Evolutionary conservation across 1,139 yeast species (phyloP).

Genomic region (Candida smagusa): DNA sequence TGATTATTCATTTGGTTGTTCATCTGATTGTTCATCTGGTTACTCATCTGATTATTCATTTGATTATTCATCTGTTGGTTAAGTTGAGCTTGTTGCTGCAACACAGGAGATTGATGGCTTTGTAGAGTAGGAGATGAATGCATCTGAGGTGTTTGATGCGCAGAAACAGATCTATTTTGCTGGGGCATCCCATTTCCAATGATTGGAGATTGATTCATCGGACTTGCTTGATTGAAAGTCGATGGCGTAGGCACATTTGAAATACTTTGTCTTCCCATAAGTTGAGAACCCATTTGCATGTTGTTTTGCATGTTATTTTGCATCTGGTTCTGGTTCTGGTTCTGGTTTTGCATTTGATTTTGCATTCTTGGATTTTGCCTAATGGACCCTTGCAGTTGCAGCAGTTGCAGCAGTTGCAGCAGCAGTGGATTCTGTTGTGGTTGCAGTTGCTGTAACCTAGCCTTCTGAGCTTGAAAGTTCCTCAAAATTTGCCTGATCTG

Average conservation of each 20-base stretch:
- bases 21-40: conserved; percentile 5
- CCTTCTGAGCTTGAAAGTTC: conserved; percentile 41
- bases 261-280: conserved; percentile 1
- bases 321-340: conserved; percentile 6
- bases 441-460: conserved; percentile 16
- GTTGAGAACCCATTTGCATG: conserved; percentile 2
- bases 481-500: conserved; percentile 52
- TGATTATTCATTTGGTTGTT: conserved; percentile 8
- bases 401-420: conserved; percentile 3
- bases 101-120: conserved; percentile 12
- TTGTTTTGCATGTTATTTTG: conserved; percentile 2
- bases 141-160: conserved; percentile 13
- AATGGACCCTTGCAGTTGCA: conserved; percentile 1
- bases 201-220: conserved; percentile 7
- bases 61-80: conserved; percentile 8
- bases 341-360: conserved; percentile 6
- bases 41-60: conserved; percentile 8
- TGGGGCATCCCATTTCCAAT: conserved; percentile 7
- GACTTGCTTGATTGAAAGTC: conserved; percentile 6
- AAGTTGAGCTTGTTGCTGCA: conserved; percentile 11
- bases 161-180: conserved; percentile 10
- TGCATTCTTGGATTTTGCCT: conserved; percentile 3
- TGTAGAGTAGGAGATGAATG: conserved; percentile 11
- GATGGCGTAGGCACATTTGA: conserved; percentile 4
- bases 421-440: conserved; percentile 7